A percentile compares a stretch with the other conserved stretches of the same genome.
These are phyloP conservation scores for Eucalyptus pauciflora DNA, from an alignment of 345 rosid species.

Conservation along the genomic window DNA sequence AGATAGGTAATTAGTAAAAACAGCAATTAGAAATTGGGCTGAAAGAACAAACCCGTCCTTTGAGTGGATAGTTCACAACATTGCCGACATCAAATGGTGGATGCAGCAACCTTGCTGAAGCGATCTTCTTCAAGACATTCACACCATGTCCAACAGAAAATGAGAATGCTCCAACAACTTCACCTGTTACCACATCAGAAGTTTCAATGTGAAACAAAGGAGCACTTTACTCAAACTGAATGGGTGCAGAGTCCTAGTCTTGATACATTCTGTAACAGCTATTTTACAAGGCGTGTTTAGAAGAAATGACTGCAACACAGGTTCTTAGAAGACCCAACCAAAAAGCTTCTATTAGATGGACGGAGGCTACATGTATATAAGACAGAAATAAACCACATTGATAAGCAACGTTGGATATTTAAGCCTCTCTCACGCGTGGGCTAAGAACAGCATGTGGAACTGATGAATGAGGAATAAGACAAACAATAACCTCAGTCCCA, in stretches of 20 bases:
- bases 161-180: conserved; percentile 86
- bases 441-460: background rate
- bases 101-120: conserved; percentile 67
- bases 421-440: background rate
- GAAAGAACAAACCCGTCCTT: conserved; percentile 52
- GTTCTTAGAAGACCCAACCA: background rate
- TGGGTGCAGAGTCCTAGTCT: background rate
- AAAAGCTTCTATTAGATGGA: background rate
- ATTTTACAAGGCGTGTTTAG: background rate
- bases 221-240: background rate
- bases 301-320: background rate
- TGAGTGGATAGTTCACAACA: conserved; percentile 42
- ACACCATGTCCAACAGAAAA: conserved; percentile 71
- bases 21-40: background rate
- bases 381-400: background rate
- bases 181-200: conserved; percentile 48
- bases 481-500: background rate
- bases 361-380: background rate
- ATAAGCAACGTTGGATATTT: background rate
- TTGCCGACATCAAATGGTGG: conserved; percentile 44
- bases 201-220: background rate
- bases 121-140: conserved; percentile 50
- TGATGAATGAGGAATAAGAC: background rate
- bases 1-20: background rate
- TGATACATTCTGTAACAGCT: background rate